Conservation (phyloP, 1,139 yeast genomes). For the Pichia cactophila region DNA sequence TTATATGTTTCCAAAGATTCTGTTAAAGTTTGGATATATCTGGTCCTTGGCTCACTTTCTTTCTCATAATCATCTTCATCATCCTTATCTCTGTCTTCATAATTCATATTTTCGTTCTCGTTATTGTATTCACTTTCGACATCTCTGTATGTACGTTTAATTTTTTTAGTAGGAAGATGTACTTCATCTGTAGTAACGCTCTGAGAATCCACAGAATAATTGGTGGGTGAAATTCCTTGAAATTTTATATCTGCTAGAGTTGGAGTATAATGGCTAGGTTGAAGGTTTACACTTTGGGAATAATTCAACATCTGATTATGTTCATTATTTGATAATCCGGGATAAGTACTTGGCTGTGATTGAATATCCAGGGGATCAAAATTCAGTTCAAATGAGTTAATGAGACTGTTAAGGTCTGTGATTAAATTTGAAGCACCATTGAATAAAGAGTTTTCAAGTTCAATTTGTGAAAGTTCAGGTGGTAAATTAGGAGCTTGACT, state of each 20-base stretch:
- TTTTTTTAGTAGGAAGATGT: background rate
- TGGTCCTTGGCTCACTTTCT: constrained; percentile 12
- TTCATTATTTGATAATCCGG: background rate
- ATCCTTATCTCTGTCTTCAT: background rate
- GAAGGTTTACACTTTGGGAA: background rate
- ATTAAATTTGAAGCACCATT: constrained; percentile 47
- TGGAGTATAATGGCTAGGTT: background rate
- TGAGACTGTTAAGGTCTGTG: constrained; percentile 40
- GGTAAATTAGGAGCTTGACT: background rate
- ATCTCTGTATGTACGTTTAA: background rate
- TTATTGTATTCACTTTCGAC: background rate
- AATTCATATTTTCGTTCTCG: background rate
- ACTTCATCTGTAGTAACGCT: background rate
- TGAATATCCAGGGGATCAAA: constrained; percentile 10
- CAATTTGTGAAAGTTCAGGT: constrained; percentile 10
- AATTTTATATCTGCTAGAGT: constrained; percentile 5
- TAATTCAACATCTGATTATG: background rate
- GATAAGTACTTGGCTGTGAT: background rate
- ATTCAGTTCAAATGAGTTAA: constrained; percentile 25
- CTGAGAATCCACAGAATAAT: constrained; percentile 12
- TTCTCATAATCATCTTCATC: constrained; percentile 2
- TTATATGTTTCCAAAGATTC: constrained; percentile 10
- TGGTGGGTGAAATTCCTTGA: constrained; percentile 22
- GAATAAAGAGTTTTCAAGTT: constrained; percentile 30
- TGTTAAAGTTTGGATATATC: constrained; percentile 21